These are phyloP conservation scores for Phytophthora multivora DNA, from an alignment of 352 stramenopile species.

Conservation along the genomic window DNA sequence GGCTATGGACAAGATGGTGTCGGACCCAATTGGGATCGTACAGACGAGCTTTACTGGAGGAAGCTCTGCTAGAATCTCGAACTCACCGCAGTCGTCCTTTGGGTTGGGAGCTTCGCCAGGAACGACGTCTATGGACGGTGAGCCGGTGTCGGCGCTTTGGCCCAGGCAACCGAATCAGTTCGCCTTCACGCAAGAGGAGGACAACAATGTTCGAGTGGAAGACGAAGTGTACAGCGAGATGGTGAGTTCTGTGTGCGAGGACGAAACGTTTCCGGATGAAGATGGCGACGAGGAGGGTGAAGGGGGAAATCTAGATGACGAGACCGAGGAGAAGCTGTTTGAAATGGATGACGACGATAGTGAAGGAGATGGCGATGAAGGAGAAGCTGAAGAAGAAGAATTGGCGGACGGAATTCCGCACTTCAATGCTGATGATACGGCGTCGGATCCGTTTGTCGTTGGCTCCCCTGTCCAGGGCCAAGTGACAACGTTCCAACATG, in stretches of 20 bases:
- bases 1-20: conserved; percentile 58
- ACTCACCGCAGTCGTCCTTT: conserved; percentile 72
- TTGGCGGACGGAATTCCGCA: conserved; percentile 21
- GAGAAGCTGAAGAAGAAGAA: conserved; percentile 14
- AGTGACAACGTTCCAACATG: conserved; percentile 35
- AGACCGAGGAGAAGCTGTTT: conserved; percentile 55
- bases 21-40: conserved; percentile 56
- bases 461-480: conserved; percentile 27
- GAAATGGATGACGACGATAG: conserved; percentile 60
- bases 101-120: conserved; percentile 66
- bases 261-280: conserved; percentile 60
- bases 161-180: conserved; percentile 83
- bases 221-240: conserved; percentile 87
- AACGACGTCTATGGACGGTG: conserved; percentile 66
- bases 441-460: conserved; percentile 18
- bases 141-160: conserved; percentile 78
- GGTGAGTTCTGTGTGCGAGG: conserved; percentile 64
- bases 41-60: conserved; percentile 25
- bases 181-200: conserved; percentile 85
- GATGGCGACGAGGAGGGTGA: conserved; percentile 35
- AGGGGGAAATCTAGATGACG: conserved; percentile 24
- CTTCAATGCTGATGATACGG: conserved; percentile 13
- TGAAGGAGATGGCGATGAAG: conserved; percentile 10
- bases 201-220: conserved; percentile 55
- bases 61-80: conserved; percentile 43